Conservation (phyloP, 495 filamentous ascomycete species). For the Podospora appendiculata region DNA sequence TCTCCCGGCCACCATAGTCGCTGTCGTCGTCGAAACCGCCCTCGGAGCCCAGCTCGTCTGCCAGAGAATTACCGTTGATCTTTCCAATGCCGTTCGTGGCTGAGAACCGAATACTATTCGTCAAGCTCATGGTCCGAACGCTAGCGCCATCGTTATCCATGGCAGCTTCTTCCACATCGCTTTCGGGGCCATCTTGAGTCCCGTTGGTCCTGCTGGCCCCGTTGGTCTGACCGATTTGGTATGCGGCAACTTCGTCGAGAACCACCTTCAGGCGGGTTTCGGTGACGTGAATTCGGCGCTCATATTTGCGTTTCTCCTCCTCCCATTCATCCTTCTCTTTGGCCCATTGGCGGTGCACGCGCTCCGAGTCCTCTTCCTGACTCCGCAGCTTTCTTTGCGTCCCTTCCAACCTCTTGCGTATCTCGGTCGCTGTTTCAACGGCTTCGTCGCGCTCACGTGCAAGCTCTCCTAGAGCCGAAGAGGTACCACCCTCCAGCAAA, state of each 20-base stretch:
- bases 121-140: constrained; percentile 66
- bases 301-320: constrained; percentile 68
- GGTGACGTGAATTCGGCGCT: constrained; percentile 77
- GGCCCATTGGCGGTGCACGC: constrained; percentile 67
- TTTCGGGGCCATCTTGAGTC: constrained; percentile 31
- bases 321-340: constrained; percentile 78
- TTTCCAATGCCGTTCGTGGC: constrained; percentile 50
- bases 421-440: constrained; percentile 62
- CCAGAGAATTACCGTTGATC: constrained; percentile 64
- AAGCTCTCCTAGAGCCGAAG: constrained; percentile 73
- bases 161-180: constrained; percentile 44
- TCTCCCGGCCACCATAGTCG: constrained; percentile 47
- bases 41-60: constrained; percentile 83
- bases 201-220: constrained; percentile 16
- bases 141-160: constrained; percentile 70
- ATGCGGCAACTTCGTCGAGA: constrained; percentile 72
- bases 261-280: constrained; percentile 80
- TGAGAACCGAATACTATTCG: constrained; percentile 69
- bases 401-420: constrained; percentile 69
- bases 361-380: constrained; percentile 77
- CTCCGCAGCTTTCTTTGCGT: constrained; percentile 67
- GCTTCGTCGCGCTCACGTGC: constrained; percentile 82
- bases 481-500: constrained; percentile 77
- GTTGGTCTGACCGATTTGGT: constrained; percentile 51
- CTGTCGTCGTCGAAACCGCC: constrained; percentile 62